Conservation (phyloP, 495 filamentous ascomycete genomes). For the Bathelium albidoporum region DNA sequence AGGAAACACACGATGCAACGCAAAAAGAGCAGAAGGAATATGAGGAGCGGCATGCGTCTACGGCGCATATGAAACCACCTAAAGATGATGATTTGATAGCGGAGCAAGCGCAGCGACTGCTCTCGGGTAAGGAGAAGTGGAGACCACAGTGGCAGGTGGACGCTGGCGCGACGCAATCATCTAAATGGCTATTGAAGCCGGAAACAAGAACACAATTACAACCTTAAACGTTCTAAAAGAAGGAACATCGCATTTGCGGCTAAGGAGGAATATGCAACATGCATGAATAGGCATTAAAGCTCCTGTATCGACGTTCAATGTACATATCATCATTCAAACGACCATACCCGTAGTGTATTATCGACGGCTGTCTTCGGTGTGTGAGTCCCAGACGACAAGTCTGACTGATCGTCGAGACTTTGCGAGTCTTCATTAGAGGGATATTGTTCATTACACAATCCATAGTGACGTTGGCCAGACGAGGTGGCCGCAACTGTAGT, state of each 20-base stretch:
- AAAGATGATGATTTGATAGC: constrained; percentile 31
- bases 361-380: neutral
- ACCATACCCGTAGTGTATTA: neutral
- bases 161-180: neutral
- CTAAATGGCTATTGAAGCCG: neutral
- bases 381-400: neutral
- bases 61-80: constrained; percentile 26
- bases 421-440: neutral
- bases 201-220: neutral
- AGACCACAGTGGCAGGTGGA: constrained; percentile 22
- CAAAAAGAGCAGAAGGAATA: constrained; percentile 28
- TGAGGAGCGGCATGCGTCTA: constrained; percentile 15
- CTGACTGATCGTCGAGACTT: neutral
- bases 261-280: too few species aligned
- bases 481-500: constrained; percentile 65
- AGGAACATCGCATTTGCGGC: too few species aligned
- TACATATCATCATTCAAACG: neutral
- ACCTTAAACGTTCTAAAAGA: neutral
- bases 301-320: neutral
- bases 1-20: constrained; percentile 34
- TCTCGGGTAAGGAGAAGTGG: constrained; percentile 36
- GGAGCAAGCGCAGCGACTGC: constrained; percentile 49
- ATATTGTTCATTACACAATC: neutral
- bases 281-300: too few species aligned
- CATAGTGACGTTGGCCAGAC: constrained; percentile 47